A percentile compares a stretch with the other conserved stretches of the same genome.
phyloP scores from a whole-genome alignment of 257 asterid genomes.

The Przewalskia tangutica region DNA sequence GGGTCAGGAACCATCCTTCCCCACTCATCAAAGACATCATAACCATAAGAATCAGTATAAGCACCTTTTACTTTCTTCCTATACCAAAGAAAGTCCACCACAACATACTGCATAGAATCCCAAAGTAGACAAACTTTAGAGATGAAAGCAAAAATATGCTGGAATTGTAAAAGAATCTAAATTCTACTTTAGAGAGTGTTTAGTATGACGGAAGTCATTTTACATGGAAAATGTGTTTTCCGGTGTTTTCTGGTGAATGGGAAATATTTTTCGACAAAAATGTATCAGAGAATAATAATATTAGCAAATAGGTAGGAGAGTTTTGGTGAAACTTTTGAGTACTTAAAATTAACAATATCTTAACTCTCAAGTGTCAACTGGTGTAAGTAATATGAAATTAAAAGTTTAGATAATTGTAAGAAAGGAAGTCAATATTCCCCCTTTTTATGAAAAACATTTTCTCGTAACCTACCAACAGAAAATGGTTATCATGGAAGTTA shows the following conservation, averaged over 20 bases:
- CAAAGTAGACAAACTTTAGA: background rate
- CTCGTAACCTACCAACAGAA: background rate
- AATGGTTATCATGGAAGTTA: background rate
- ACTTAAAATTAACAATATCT: background rate
- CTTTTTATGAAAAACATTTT: background rate
- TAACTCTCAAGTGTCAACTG: background rate
- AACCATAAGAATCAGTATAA: slow-evolving; percentile 69
- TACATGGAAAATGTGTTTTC: background rate
- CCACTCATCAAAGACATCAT: slow-evolving; percentile 86
- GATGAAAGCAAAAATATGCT: background rate
- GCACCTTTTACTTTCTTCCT: slow-evolving; percentile 82
- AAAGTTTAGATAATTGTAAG: background rate
- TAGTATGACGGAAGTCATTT: background rate
- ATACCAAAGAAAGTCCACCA: slow-evolving; percentile 98
- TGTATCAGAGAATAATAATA: background rate
- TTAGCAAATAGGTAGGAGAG: background rate
- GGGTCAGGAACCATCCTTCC: slow-evolving; percentile 97
- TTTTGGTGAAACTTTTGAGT: background rate
- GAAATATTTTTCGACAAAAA: background rate
- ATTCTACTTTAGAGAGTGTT: background rate
- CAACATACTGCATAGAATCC: slow-evolving; percentile 58
- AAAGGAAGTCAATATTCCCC: background rate
- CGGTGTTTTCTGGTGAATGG: background rate
- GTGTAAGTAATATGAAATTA: background rate
- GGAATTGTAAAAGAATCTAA: background rate